phyloP scores from a whole-genome alignment of 2,329 filamentous ascomycete genomes.

The Clarireedia monteithiana region DNA sequence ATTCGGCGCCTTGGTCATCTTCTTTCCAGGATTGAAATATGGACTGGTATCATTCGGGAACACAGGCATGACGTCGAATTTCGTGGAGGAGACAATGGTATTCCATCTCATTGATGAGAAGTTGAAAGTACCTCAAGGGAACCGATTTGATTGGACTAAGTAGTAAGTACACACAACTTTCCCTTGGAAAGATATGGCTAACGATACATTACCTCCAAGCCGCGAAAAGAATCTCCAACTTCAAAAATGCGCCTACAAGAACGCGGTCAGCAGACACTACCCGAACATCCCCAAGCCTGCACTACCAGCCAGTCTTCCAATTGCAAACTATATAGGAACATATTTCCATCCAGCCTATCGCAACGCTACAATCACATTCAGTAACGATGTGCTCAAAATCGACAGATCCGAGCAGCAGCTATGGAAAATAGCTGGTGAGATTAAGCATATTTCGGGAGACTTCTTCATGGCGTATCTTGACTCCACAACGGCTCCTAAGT shows the following conservation, averaged over 20 bases:
- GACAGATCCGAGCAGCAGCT: background rate
- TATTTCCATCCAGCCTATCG: conserved; percentile 39
- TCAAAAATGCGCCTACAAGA: conserved; percentile 21
- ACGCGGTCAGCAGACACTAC: conserved; percentile 32
- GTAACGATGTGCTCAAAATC: background rate
- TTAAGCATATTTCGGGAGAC: conserved; percentile 26
- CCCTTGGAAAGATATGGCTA: background rate
- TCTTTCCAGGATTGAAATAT: conserved; percentile 37
- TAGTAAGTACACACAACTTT: conserved; percentile 23
- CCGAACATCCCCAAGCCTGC: conserved; percentile 31
- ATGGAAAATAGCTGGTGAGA: conserved; percentile 13
- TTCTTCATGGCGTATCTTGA: conserved; percentile 22
- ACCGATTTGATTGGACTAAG: conserved; percentile 32
- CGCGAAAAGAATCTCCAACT: background rate
- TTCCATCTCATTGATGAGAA: conserved; percentile 36
- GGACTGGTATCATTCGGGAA: conserved; percentile 39
- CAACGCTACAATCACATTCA: conserved; percentile 19
- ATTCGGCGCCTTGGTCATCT: conserved; percentile 36
- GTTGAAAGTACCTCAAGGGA: conserved; percentile 28
- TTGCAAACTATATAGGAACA: conserved; percentile 33
- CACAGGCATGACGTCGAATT: conserved; percentile 34
- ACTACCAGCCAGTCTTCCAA: conserved; percentile 30
- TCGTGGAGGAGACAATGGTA: conserved; percentile 28
- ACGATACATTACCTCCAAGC: background rate
- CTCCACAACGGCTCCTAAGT: conserved; percentile 7